Evolutionary conservation across 768 basidiomycete species (phyloP).

Genomic region (Macrocybe gigantea): DNA sequence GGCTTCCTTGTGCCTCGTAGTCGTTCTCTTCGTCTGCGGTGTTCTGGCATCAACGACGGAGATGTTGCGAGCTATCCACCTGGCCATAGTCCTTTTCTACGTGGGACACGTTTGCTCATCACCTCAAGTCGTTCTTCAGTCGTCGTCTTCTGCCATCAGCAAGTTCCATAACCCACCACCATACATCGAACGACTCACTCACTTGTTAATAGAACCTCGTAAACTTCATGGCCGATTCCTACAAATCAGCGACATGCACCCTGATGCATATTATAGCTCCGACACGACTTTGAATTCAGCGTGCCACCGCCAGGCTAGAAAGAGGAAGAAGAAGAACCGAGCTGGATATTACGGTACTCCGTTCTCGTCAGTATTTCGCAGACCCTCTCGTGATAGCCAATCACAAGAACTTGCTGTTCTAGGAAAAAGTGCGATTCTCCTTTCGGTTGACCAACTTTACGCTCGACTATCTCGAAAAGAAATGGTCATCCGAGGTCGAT

Average conservation of each 20-base stretch:
- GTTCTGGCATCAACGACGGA: no score
- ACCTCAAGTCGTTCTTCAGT: constrained; percentile 37
- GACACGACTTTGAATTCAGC: constrained; percentile 50
- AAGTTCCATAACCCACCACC: constrained; percentile 11
- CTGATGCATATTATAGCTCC: constrained; percentile 59
- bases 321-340: constrained; percentile 38
- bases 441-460: constrained; percentile 73
- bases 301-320: constrained; percentile 64
- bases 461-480: constrained; percentile 69
- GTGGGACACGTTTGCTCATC: constrained; percentile 20
- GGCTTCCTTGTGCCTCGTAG: no score
- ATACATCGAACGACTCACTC: no score
- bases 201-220: constrained; percentile 27
- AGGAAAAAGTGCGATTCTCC: constrained; percentile 79
- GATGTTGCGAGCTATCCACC: neutral
- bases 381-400: neutral
- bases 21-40: no score
- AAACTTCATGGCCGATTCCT: constrained; percentile 70
- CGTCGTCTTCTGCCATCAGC: constrained; percentile 21
- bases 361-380: constrained; percentile 44
- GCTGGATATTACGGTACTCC: constrained; percentile 66
- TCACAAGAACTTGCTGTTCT: neutral
- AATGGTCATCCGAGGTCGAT: constrained; percentile 82
- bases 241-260: constrained; percentile 83
- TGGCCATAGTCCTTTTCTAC: constrained; percentile 10